Evolutionary conservation across 2,329 filamentous ascomycete genomes (phyloP).

Genomic region (Volutella citrinella): DNA sequence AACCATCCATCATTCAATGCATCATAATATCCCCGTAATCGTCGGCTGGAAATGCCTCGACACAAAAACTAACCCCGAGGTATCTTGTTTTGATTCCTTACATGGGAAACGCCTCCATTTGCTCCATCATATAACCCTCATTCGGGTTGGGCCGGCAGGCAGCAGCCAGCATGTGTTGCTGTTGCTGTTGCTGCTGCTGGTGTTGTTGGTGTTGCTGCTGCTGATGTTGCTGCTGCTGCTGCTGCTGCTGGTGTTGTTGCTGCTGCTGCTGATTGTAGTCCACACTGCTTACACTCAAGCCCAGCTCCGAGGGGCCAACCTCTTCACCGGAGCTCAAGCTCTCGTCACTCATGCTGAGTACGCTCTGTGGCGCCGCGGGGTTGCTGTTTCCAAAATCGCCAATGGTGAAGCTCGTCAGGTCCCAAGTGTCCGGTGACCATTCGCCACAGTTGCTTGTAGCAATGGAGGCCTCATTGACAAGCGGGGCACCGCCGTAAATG

Average conservation of each 20-base stretch:
- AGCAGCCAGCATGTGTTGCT: conserved; percentile 5
- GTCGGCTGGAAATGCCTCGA: too few species aligned
- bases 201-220: neutral
- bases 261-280: conserved; percentile 27
- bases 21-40: too few species aligned
- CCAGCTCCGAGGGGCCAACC: conserved; percentile 42
- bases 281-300: conserved; percentile 38
- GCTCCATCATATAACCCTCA: conserved; percentile 9
- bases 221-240: conserved; percentile 1
- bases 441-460: conserved; percentile 37
- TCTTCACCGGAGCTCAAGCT: conserved; percentile 57
- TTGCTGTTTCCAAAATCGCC: conserved; percentile 44
- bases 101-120: conserved; percentile 5
- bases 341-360: conserved; percentile 56
- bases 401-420: conserved; percentile 49
- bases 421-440: conserved; percentile 59
- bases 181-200: neutral
- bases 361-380: conserved; percentile 47
- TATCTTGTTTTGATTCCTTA: too few species aligned
- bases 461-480: conserved; percentile 44
- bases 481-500: conserved; percentile 67
- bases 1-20: too few species aligned
- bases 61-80: too few species aligned
- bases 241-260: too few species aligned
- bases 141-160: too few species aligned